Evolutionary conservation across 23 red algal genomes (phyloP), one percentile per base, ranked within the genome.

Genomic region (Cyanidiococcus yangmingshanensis): DNA sequence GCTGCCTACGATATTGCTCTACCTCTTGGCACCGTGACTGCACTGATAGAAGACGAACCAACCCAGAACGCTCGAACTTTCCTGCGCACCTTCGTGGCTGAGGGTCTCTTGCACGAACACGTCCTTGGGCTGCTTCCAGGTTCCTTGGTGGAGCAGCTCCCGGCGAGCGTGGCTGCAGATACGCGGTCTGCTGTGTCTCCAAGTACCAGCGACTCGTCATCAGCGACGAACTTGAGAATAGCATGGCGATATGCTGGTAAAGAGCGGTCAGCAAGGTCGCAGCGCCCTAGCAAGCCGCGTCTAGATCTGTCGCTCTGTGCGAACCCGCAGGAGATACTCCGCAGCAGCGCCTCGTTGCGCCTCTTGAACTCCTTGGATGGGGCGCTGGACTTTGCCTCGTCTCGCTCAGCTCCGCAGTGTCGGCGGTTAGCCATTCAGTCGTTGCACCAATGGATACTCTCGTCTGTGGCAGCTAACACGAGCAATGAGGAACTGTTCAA

Each of bases 31-130:
- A 71, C 63, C 16, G 63, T 71, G 7, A 32, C n/a, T 29, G 63
- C 63, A 29, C 63, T 71, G 12, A 29, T 71, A 2, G 63, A 71
- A 35, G 63, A 71, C 27, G 63, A 71, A 35, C 63, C 63, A 3
- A 30, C 12, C 63, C 63, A 3, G 27, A 3, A 71, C 63, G 63
- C 63, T 25, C 63, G 21, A 29, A 35, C 21, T 12, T 71, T 71
- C 32, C 63, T 32, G 27, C 15, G 32, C 27, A 30, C 32, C 7
- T 71, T 71, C 27, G 27, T 71, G 16, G 63, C 63, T 7, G n/a
- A 71, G 63, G n/a, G 32, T 7, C 63, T 71, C 3, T 12, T 29
- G 63, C n/a, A 32, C 21, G 63, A 71, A 25, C 21, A 71, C 63
- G 27, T 2, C 32, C n/a, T 71, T 12, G 63, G n/a, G 7, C 27